Evolutionary conservation across 306 rosid genomes (phyloP).

Genomic region (Herpetospermum pedunculosum): DNA sequence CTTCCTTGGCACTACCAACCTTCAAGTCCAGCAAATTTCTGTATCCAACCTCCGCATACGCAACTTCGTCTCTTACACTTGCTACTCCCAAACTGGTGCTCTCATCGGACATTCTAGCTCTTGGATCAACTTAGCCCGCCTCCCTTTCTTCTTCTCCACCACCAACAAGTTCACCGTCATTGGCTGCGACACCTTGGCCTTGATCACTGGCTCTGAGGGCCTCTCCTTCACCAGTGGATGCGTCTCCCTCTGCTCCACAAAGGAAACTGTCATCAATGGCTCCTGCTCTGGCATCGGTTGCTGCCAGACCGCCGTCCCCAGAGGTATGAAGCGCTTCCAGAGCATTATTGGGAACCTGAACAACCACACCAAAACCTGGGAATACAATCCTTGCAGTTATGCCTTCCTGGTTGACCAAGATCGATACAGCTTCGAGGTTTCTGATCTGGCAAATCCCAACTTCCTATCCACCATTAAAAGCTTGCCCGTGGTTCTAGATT

Average conservation of each 20-base stretch:
- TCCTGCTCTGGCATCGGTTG: conserved; percentile 14
- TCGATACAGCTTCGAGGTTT: not conserved
- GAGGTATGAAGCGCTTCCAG: not conserved
- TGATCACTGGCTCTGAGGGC: not conserved
- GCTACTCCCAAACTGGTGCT: conserved; percentile 7
- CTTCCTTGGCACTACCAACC: not conserved
- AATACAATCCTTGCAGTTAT: conserved; percentile 10
- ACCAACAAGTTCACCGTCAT: conserved; percentile 10
- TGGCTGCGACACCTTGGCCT: conserved; percentile 13
- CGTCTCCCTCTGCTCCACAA: not conserved
- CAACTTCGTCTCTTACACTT: not conserved
- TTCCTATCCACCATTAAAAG: not conserved
- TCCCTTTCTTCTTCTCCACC: conserved; percentile 2
- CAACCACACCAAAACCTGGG: not conserved
- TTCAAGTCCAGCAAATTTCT: conserved; percentile 2
- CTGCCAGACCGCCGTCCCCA: conserved; percentile 9
- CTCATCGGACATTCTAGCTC: not conserved
- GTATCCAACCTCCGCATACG: not conserved
- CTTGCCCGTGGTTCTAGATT: conserved; percentile 6
- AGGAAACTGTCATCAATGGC: not conserved
- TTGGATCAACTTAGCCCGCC: not conserved
- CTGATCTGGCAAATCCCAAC: not conserved
- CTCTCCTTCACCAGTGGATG: conserved; percentile 7
- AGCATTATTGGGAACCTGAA: not conserved
- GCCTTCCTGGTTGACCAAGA: conserved; percentile 7